phyloP scores from a whole-genome alignment of 768 basidiomycete genomes.

The Mycena crocata region DNA sequence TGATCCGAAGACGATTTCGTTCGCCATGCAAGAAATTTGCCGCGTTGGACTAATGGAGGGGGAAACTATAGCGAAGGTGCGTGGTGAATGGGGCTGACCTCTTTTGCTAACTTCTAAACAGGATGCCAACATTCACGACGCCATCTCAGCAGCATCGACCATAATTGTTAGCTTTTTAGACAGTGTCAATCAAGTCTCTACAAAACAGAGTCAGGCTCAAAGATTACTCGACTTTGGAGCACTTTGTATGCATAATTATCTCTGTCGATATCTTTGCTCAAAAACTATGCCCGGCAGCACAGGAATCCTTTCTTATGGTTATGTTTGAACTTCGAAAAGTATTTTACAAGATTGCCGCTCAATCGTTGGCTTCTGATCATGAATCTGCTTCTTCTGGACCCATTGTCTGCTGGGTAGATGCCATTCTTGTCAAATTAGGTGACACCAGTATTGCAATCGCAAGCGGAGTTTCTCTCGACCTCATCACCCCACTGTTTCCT shows the following conservation, averaged over 20 bases:
- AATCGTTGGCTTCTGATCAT: conserved; percentile 37
- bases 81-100: conserved; percentile 7
- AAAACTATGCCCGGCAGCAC: conserved; percentile 36
- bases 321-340: conserved; percentile 66
- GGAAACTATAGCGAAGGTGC: conserved; percentile 14
- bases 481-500: conserved; percentile 27
- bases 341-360: conserved; percentile 58
- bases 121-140: conserved; percentile 47
- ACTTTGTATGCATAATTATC: conserved; percentile 30
- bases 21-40: conserved; percentile 20
- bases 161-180: conserved; percentile 47
- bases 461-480: conserved; percentile 33
- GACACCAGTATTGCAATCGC: conserved; percentile 48
- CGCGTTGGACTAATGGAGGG: not conserved
- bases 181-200: conserved; percentile 7
- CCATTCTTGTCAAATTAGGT: conserved; percentile 65
- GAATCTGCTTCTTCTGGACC: conserved; percentile 41
- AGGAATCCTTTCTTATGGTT: conserved; percentile 43
- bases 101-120: conserved; percentile 35
- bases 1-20: conserved; percentile 2
- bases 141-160: conserved; percentile 48
- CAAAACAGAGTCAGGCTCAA: conserved; percentile 16
- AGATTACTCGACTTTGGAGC: conserved; percentile 16
- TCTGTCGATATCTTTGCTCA: not conserved
- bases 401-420: conserved; percentile 75